Evolutionary conservation across 2,329 filamentous ascomycete genomes (phyloP).

Genomic region (Bipolaris victoriae): DNA sequence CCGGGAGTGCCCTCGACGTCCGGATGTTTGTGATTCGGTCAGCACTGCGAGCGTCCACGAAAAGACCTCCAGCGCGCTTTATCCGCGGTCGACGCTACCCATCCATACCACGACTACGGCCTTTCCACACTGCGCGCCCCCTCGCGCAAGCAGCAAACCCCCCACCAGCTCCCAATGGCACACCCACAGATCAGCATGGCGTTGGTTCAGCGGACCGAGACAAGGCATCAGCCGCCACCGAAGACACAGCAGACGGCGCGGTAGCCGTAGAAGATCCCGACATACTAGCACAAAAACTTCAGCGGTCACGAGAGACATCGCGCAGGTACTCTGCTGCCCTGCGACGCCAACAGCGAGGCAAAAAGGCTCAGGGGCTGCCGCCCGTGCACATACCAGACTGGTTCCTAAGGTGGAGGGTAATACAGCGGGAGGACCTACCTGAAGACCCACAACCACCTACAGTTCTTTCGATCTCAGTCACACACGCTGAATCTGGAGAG

Average conservation of each 20-base stretch:
- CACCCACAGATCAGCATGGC: constrained; percentile 35
- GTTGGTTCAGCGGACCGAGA: constrained; percentile 24
- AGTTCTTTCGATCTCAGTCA: constrained; percentile 32
- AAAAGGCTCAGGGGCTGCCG: constrained; percentile 43
- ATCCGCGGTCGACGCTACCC: constrained; percentile 48
- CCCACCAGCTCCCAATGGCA: constrained; percentile 37
- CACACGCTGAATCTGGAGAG: constrained; percentile 33
- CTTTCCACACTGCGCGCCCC: constrained; percentile 43
- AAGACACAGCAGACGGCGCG: constrained; percentile 29
- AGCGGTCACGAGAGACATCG: constrained; percentile 43
- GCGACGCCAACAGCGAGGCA: constrained; percentile 42
- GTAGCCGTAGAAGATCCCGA: constrained; percentile 41
- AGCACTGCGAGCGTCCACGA: constrained; percentile 50
- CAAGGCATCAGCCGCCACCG: constrained; percentile 25
- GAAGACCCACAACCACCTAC: constrained; percentile 16
- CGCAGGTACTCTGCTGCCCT: constrained; percentile 45
- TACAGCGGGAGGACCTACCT: constrained; percentile 44
- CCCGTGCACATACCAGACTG: constrained; percentile 60
- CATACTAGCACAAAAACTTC: constrained; percentile 45
- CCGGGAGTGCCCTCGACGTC: constrained; percentile 30
- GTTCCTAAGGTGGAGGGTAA: constrained; percentile 63
- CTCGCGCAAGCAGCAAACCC: constrained; percentile 38
- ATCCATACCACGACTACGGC: constrained; percentile 34
- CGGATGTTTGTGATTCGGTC: constrained; percentile 53
- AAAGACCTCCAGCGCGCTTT: constrained; percentile 46